These are phyloP conservation scores for Colletotrichum neosansevieriae DNA, from an alignment of 2,329 filamentous ascomycete genomes.

Conservation along the genomic window DNA sequence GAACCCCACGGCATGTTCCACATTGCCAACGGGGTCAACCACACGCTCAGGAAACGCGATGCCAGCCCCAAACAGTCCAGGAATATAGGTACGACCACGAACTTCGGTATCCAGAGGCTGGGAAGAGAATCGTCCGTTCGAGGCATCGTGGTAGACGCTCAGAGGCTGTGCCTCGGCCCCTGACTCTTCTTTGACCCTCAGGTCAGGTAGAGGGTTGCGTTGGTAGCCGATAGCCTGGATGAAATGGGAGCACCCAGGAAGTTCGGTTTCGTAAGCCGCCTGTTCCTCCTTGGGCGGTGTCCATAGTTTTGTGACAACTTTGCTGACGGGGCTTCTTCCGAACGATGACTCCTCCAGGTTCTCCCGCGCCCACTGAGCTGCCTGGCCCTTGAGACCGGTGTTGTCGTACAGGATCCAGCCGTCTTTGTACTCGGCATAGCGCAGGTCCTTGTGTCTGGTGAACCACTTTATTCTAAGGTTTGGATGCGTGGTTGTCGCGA, in stretches of 20 bases:
- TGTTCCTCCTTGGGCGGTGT: constrained; percentile 2
- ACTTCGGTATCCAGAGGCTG: background rate
- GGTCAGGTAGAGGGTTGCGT: constrained; percentile 1
- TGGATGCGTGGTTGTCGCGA: background rate
- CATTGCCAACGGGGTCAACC: constrained; percentile 1
- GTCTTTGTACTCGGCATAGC: constrained; percentile 8
- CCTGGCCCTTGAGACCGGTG: constrained; percentile 11
- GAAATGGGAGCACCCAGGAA: background rate
- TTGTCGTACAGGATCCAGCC: constrained; percentile 15
- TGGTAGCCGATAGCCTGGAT: constrained; percentile 8
- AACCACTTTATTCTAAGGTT: constrained; percentile 8
- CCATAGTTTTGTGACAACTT: background rate
- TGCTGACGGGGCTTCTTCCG: background rate
- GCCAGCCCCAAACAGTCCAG: background rate
- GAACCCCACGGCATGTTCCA: constrained; percentile 2
- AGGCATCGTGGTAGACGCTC: background rate
- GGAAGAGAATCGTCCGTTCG: constrained; percentile 1
- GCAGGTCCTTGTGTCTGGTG: constrained; percentile 9
- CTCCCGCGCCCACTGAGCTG: background rate
- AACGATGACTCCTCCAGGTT: background rate
- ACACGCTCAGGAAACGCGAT: constrained; percentile 9
- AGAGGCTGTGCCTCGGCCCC: background rate
- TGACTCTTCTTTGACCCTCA: background rate
- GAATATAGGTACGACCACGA: constrained; percentile 7
- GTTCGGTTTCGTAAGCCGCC: background rate